phyloP scores from a whole-genome alignment of 1,284 basidiomycete genomes.

The Trichosporon sp. region DNA sequence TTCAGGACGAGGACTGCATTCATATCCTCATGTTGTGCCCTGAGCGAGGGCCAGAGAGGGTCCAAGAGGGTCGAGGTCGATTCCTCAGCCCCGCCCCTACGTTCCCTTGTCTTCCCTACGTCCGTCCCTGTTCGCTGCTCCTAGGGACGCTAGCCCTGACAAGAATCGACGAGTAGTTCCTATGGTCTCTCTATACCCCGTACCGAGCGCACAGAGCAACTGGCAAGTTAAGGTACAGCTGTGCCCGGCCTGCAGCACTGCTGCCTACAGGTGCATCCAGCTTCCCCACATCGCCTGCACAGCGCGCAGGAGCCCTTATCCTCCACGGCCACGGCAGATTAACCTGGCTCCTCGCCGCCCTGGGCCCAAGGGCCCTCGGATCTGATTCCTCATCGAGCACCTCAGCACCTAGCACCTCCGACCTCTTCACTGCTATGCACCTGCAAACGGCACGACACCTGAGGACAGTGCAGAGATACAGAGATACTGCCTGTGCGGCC shows the following conservation, averaged over 20 bases:
- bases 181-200: background rate
- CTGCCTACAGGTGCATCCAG: background rate
- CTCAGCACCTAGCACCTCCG: background rate
- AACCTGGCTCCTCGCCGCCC: background rate
- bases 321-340: conserved; percentile 9
- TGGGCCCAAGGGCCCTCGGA: conserved; percentile 4
- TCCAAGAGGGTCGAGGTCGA: background rate
- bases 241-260: no score
- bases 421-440: background rate
- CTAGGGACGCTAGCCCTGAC: background rate
- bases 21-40: background rate
- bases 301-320: background rate
- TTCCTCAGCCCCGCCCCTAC: background rate
- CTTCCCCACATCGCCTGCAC: background rate
- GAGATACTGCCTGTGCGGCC: conserved; percentile 13
- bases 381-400: conserved; percentile 1
- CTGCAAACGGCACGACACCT: background rate
- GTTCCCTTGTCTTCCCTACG: background rate
- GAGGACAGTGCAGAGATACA: background rate
- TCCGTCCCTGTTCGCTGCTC: background rate
- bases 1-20: background rate
- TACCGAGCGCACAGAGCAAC: background rate
- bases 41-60: background rate
- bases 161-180: background rate
- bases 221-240: no score